Base-by-base conservation (phyloP, 805 yeast species). In the Metschnikowia cubensis region DNA sequence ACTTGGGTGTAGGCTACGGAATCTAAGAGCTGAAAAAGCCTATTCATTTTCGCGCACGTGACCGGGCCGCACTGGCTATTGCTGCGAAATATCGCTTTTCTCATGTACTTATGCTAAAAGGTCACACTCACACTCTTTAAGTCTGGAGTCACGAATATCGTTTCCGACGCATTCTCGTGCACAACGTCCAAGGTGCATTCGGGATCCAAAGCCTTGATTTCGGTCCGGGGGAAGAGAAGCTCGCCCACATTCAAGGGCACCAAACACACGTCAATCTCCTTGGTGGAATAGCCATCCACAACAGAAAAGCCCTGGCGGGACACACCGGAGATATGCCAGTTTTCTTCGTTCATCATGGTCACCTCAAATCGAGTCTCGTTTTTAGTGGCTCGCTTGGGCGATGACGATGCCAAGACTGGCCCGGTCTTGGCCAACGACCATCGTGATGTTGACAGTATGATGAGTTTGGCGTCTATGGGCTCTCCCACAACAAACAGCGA, bases 281-380 rank as follows among this genome's bases (percentile, higher is more conserved):
- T 47, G n/a, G 37, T 45, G 40, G 42, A 50, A 22, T 48, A 59
- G 36, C 15, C 35, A 7, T 55, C 52, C 8, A 65, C 70, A 4
- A 76, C 65, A 2, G 70, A 62, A 53, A 89, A 79, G 10, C 71
- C 62, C 41, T 81, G 80, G 50, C 73, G 74, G 51, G 81, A 82
- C 53, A 79, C 74, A 0, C 98, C 98, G 5, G 89, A 82, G 4
- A 90, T 69, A 2, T 89, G 62, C 98, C 98, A 92, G 47, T 75
- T 78, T 21, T 89, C 96, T 53, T 75, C 79, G 25, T 77, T 75
- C 15, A 68, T 64, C 0, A 87, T 59, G 15, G 77, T 79, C 35
- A 82, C 68, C 45, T 73, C 72, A 58, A 78, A 81, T 31, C 57
- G 59, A 31, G 67, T 63, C 6, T 22, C 40, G 11, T 35, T 35